These are phyloP conservation scores for Hemisphaericaspora xylanilytica DNA, from an alignment of 1,139 yeast species.

Conservation along the genomic window DNA sequence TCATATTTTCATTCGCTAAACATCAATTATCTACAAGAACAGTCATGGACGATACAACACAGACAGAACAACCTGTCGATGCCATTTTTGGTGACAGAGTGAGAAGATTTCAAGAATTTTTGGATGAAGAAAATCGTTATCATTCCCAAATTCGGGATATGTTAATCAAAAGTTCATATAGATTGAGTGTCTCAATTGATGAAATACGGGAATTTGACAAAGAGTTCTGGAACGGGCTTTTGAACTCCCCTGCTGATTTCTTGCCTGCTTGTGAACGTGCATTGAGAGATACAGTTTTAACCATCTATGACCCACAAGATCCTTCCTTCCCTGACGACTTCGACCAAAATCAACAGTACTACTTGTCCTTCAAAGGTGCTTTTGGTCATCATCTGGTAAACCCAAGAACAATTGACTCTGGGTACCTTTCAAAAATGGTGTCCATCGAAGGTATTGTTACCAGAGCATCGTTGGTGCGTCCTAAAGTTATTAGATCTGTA, in stretches of 20 bases:
- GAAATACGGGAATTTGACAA: conserved; percentile 84
- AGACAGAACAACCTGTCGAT: conserved; percentile 37
- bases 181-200: conserved; percentile 78
- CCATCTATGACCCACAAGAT: conserved; percentile 59
- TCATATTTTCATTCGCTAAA: neutral
- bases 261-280: conserved; percentile 92
- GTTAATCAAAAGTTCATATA: conserved; percentile 62
- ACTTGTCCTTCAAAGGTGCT: conserved; percentile 84
- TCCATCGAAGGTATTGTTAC: conserved; percentile 96
- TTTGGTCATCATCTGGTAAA: conserved; percentile 86
- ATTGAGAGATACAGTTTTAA: conserved; percentile 72
- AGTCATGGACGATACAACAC: conserved; percentile 19
- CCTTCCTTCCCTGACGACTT: conserved; percentile 46
- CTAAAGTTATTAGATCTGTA: conserved; percentile 87
- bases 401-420: conserved; percentile 82
- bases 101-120: conserved; percentile 83
- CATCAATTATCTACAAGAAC: neutral
- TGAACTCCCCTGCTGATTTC: conserved; percentile 77
- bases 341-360: conserved; percentile 64
- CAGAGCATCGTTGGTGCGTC: conserved; percentile 87
- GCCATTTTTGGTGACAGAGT: conserved; percentile 75
- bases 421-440: conserved; percentile 74
- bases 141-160: conserved; percentile 67
- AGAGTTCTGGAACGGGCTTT: conserved; percentile 73
- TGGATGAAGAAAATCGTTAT: conserved; percentile 63